A percentile compares a stretch with the other conserved stretches of the same genome.
These are phyloP conservation scores for Podila epigama DNA, from an alignment of 192 early-diverging fungal genomes.

Conservation along the genomic window DNA sequence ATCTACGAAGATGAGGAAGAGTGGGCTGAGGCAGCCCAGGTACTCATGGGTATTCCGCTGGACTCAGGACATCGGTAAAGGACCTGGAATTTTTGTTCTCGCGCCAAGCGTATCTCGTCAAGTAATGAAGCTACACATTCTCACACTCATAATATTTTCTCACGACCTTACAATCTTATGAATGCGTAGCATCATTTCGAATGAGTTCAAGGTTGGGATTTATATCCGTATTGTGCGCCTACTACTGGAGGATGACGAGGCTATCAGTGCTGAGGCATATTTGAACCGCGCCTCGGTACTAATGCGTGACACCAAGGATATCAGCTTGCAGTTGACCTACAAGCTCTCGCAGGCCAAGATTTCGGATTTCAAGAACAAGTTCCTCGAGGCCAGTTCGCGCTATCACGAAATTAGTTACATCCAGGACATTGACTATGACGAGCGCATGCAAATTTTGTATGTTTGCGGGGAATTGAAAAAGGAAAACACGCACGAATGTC, in stretches of 20 bases:
- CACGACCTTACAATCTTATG: background rate
- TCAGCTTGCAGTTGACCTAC: conserved; percentile 67
- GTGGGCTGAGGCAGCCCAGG: conserved; percentile 86
- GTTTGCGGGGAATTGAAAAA: conserved; percentile 4
- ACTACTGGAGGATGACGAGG: conserved; percentile 85
- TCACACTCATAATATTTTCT: conserved; percentile 15
- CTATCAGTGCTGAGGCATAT: conserved; percentile 79
- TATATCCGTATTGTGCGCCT: conserved; percentile 89
- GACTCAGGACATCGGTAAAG: conserved; percentile 87
- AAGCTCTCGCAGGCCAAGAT: conserved; percentile 85
- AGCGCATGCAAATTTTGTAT: conserved; percentile 65
- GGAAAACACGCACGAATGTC: too few relatives aligned
- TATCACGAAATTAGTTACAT: conserved; percentile 89
- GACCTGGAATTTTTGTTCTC: background rate
- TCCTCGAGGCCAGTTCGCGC: conserved; percentile 83
- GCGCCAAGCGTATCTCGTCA: background rate
- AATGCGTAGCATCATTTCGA: conserved; percentile 54
- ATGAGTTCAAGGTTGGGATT: conserved; percentile 77
- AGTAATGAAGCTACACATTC: too few relatives aligned
- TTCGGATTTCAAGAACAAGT: conserved; percentile 84
- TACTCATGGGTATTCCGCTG: conserved; percentile 87
- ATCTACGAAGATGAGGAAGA: conserved; percentile 77
- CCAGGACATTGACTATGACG: conserved; percentile 63
- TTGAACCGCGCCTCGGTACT: conserved; percentile 84
- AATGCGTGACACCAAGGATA: conserved; percentile 61